Conservation (phyloP, 1,284 basidiomycete species). For the Boletus sp. region DNA sequence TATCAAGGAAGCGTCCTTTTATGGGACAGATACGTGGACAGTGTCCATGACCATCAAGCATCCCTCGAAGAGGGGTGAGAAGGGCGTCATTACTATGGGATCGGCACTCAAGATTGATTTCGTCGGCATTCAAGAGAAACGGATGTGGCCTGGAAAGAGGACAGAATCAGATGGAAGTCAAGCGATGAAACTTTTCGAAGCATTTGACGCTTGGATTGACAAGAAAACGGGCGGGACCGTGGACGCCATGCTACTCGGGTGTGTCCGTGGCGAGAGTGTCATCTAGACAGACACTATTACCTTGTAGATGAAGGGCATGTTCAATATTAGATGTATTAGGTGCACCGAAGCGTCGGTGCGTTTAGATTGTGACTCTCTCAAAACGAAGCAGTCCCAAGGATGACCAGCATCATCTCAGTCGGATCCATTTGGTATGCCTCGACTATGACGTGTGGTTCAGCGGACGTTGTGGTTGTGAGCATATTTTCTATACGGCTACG, state of each 20-base stretch:
- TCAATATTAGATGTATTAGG: background rate
- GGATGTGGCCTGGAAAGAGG: slow-evolving; percentile 80
- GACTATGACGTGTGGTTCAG: too few species aligned
- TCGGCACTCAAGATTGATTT: slow-evolving; percentile 58
- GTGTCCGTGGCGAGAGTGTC: slow-evolving; percentile 60
- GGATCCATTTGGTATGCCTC: too few species aligned
- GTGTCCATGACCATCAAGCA: slow-evolving; percentile 73
- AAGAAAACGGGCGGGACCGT: slow-evolving; percentile 59
- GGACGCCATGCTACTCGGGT: slow-evolving; percentile 69
- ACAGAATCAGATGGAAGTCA: slow-evolving; percentile 53
- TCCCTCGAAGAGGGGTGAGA: slow-evolving; percentile 22
- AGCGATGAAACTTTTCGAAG: slow-evolving; percentile 68
- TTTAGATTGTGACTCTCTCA: background rate
- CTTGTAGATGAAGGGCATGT: background rate
- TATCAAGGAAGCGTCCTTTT: slow-evolving; percentile 89
- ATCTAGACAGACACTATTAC: slow-evolving; percentile 27
- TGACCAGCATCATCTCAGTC: too few species aligned
- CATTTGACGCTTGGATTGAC: slow-evolving; percentile 70
- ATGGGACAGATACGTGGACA: slow-evolving; percentile 73
- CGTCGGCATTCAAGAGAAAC: slow-evolving; percentile 72
- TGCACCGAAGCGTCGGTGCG: background rate
- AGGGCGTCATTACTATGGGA: background rate
- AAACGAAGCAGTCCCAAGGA: background rate
- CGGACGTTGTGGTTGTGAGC: too few species aligned
- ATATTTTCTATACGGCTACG: too few species aligned